A percentile compares a stretch with the other conserved stretches of the same genome.
Conservation (phyloP, 75 land plant species). For the Ceratopteris richardii region DNA sequence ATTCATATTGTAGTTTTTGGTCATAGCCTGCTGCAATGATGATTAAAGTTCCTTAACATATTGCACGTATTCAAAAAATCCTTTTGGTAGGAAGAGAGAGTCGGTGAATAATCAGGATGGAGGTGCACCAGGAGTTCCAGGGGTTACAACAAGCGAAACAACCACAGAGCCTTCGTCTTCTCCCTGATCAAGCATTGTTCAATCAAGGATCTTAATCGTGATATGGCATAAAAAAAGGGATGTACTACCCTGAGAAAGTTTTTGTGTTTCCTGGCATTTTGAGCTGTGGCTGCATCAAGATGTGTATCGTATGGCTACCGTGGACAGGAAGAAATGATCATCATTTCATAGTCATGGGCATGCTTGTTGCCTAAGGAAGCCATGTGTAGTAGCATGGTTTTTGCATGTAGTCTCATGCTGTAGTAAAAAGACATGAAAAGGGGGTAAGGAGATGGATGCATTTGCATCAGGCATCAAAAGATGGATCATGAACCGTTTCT, state of each 20-base stretch:
- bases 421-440: too few relatives aligned
- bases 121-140: conserved; percentile 10
- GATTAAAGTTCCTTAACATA: conserved; percentile 1
- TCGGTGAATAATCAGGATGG: not conserved
- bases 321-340: too few relatives aligned
- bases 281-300: conserved; percentile 5
- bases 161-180: too few relatives aligned
- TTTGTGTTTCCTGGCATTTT: conserved; percentile 10
- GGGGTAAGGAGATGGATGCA: too few relatives aligned
- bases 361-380: conserved; percentile 3
- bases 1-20: too few relatives aligned
- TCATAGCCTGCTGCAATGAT: too few relatives aligned
- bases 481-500: too few relatives aligned
- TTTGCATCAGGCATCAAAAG: too few relatives aligned
- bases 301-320: conserved; percentile 3
- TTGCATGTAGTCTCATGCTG: too few relatives aligned
- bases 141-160: conserved; percentile 1
- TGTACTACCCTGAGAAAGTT: conserved; percentile 13
- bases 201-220: not conserved
- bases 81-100: conserved; percentile 38
- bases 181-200: too few relatives aligned
- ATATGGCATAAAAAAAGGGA: conserved; percentile 10
- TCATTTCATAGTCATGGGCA: too few relatives aligned
- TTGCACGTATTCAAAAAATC: conserved; percentile 36
- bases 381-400: conserved; percentile 10